These are phyloP conservation scores for Geotrichum ghanense DNA, from an alignment of 805 yeast genomes.

Conservation along the genomic window DNA sequence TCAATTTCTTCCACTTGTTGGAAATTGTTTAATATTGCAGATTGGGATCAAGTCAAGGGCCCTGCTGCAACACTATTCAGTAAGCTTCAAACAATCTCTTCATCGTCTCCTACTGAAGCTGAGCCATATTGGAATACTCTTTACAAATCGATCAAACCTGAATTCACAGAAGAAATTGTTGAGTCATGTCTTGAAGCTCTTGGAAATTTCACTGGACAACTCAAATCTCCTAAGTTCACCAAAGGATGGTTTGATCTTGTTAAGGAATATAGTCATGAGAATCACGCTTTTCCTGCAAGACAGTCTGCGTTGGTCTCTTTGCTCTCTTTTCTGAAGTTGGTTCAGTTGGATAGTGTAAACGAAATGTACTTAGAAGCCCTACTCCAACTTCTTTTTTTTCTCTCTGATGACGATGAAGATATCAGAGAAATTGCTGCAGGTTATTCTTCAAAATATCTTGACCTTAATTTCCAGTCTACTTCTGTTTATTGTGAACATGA, in stretches of 20 bases:
- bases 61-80: constrained; percentile 17
- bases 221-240: constrained; percentile 10
- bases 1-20: constrained; percentile 6
- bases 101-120: constrained; percentile 16
- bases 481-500: constrained; percentile 26
- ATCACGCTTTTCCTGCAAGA: constrained; percentile 34
- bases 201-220: constrained; percentile 31
- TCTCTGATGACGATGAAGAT: constrained; percentile 55
- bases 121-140: constrained; percentile 22
- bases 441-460: constrained; percentile 28
- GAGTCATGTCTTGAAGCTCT: constrained; percentile 40
- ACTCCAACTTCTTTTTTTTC: constrained; percentile 12
- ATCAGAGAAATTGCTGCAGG: constrained; percentile 39
- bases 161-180: constrained; percentile 35
- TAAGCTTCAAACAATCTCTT: constrained; percentile 5
- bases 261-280: constrained; percentile 29
- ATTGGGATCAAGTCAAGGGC: constrained; percentile 19
- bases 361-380: constrained; percentile 3
- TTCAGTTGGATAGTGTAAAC: neutral
- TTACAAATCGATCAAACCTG: constrained; percentile 21
- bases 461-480: constrained; percentile 16
- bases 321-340: constrained; percentile 21
- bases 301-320: constrained; percentile 36
- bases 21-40: constrained; percentile 10
- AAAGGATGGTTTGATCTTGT: constrained; percentile 24